phyloP scores from a whole-genome alignment of 2,329 filamentous ascomycete genomes.

The Pochonia chlamydosporia region DNA sequence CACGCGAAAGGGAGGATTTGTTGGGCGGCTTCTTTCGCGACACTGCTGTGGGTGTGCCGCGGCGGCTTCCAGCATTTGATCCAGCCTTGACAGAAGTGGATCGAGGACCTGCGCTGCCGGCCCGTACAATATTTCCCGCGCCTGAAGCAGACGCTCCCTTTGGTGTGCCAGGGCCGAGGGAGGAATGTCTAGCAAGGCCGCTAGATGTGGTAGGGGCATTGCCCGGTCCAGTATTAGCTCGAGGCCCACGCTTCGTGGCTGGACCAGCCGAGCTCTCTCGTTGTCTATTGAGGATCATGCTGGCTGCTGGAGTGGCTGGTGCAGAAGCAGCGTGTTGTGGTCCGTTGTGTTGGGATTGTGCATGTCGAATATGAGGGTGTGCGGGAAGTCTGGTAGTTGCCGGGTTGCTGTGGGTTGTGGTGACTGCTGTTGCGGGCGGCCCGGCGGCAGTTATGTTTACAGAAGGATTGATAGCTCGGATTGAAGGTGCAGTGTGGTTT shows the following conservation, averaged over 20 bases:
- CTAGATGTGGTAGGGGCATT: slow-evolving; percentile 48
- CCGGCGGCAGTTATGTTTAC: slow-evolving; percentile 25
- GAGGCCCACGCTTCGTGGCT: slow-evolving; percentile 47
- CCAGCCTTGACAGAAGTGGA: slow-evolving; percentile 40
- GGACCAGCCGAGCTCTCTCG: slow-evolving; percentile 55
- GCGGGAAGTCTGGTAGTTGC: slow-evolving; percentile 35
- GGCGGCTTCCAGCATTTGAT: slow-evolving; percentile 34
- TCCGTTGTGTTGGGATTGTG: slow-evolving; percentile 38
- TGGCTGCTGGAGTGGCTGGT: slow-evolving; percentile 54
- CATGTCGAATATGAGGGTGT: slow-evolving; percentile 41
- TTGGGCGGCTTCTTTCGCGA: slow-evolving; percentile 44
- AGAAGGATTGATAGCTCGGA: slow-evolving; percentile 37
- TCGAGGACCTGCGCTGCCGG: slow-evolving; percentile 57
- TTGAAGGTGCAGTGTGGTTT: slow-evolving; percentile 38
- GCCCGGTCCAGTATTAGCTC: slow-evolving; percentile 41
- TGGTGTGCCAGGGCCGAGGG: slow-evolving; percentile 56
- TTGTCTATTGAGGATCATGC: slow-evolving; percentile 53
- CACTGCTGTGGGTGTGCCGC: slow-evolving; percentile 38
- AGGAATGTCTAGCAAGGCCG: slow-evolving; percentile 55
- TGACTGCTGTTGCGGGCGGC: slow-evolving; percentile 20
- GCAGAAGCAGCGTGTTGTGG: slow-evolving; percentile 45
- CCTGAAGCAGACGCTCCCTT: slow-evolving; percentile 32
- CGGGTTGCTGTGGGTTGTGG: slow-evolving; percentile 32
- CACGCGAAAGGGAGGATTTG: slow-evolving; percentile 57
- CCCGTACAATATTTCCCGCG: slow-evolving; percentile 31